Percentiles rank a stretch among this genome's conserved stretches.
Evolutionary conservation across 208 protist genomes (phyloP).

Genomic region (Crithidia mellificae): DNA sequence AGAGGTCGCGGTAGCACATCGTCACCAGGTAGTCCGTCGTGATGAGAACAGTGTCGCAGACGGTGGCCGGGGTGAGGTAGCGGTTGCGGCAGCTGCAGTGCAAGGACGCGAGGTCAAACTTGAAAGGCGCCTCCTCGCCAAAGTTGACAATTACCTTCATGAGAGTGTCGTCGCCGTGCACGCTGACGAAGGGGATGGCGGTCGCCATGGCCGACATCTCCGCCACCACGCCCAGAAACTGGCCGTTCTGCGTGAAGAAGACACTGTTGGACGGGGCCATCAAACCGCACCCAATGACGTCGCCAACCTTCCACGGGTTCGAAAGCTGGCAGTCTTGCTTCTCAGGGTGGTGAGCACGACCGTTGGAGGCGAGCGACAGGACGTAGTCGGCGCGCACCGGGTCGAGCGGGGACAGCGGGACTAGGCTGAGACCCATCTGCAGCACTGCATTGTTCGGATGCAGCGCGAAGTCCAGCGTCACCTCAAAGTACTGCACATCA

Average conservation of each 20-base stretch:
- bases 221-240: slow-evolving; percentile 80
- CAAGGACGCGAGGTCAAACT: slow-evolving; percentile 78
- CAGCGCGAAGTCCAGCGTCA: slow-evolving; percentile 70
- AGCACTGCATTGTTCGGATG: slow-evolving; percentile 42
- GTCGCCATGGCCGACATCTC: slow-evolving; percentile 46
- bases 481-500: slow-evolving; percentile 87
- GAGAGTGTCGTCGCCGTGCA: slow-evolving; percentile 50
- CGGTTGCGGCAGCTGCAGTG: slow-evolving; percentile 64
- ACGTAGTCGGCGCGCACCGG: slow-evolving; percentile 40
- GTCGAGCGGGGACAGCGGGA: slow-evolving; percentile 49
- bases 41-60: slow-evolving; percentile 72
- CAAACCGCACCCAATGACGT: slow-evolving; percentile 87
- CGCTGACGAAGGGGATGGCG: slow-evolving; percentile 71
- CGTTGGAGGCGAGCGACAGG: slow-evolving; percentile 59
- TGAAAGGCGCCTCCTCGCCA: slow-evolving; percentile 75
- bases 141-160: slow-evolving; percentile 90
- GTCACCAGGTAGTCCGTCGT: slow-evolving; percentile 77
- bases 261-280: slow-evolving; percentile 74
- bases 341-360: slow-evolving; percentile 39
- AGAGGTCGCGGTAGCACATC: slow-evolving; percentile 69
- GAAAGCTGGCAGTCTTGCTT: slow-evolving; percentile 44
- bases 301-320: slow-evolving; percentile 60
- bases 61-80: slow-evolving; percentile 50
- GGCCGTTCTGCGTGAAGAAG: slow-evolving; percentile 89
- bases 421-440: slow-evolving; percentile 62